A percentile compares a stretch with the other conserved stretches of the same genome.
Evolutionary conservation across 2,329 filamentous ascomycete species (phyloP).

Genomic region (Thielaviopsis musarum): DNA sequence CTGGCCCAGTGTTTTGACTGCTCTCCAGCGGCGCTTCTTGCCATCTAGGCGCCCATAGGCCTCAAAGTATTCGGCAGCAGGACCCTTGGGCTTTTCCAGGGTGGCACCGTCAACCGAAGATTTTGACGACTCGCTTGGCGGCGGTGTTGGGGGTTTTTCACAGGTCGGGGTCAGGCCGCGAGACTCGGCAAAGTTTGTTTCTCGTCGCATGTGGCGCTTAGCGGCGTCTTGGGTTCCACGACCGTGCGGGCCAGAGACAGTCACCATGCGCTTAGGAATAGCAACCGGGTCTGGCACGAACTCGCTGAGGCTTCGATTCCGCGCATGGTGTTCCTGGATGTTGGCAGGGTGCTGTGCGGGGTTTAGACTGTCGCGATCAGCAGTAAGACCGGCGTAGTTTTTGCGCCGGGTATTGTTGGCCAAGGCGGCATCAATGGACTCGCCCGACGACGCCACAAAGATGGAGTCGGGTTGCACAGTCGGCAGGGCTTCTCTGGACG

Average conservation of each 20-base stretch:
- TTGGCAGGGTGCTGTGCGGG: constrained; percentile 7
- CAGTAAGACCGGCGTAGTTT: constrained; percentile 31
- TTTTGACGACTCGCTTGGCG: constrained; percentile 55
- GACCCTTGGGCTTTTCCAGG: constrained; percentile 23
- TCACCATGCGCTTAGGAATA: constrained; percentile 54
- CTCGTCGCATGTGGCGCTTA: constrained; percentile 44
- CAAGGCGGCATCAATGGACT: constrained; percentile 33
- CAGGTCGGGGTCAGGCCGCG: constrained; percentile 50
- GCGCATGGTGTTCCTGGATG: constrained; percentile 29
- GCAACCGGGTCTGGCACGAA: constrained; percentile 60
- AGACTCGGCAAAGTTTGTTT: constrained; percentile 63
- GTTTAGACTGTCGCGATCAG: constrained; percentile 2
- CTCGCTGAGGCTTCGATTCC: constrained; percentile 77
- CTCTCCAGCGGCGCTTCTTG: constrained; percentile 62
- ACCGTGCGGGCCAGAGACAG: constrained; percentile 47
- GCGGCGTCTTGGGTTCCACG: constrained; percentile 23
- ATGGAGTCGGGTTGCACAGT: constrained; percentile 24
- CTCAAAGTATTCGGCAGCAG: constrained; percentile 47
- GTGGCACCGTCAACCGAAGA: constrained; percentile 24
- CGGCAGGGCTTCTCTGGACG: constrained; percentile 30
- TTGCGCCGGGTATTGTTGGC: constrained; percentile 39
- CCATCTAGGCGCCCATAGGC: constrained; percentile 48
- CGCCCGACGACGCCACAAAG: constrained; percentile 32
- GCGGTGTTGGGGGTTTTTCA: constrained; percentile 60
- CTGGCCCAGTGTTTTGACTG: constrained; percentile 66